Evolutionary conservation across 2,329 filamentous ascomycete genomes (phyloP).

Genomic region (Aspergillus glaucus): DNA sequence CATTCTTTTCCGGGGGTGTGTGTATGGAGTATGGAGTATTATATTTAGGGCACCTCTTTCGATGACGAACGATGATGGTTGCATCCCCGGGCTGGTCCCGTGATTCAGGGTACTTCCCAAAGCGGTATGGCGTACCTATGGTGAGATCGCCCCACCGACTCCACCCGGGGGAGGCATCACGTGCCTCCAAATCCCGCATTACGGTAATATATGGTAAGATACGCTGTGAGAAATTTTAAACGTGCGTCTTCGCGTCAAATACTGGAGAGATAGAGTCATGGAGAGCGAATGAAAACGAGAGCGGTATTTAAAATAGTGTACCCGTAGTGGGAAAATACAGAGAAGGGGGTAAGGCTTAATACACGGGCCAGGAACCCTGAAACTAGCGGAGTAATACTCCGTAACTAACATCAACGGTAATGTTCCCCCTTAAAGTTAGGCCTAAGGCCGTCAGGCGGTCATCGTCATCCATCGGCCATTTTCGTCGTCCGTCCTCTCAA

Average conservation of each 20-base stretch:
- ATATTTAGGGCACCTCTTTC: not conserved
- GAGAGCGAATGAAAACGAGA: too few relatives aligned
- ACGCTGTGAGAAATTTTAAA: not conserved
- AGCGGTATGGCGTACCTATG: not conserved
- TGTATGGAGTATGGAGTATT: too few relatives aligned
- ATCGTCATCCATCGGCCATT: slow-evolving; percentile 1
- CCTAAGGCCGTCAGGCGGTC: not conserved
- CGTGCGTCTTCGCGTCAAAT: not conserved
- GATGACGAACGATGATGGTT: too few relatives aligned
- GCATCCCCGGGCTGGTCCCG: not conserved
- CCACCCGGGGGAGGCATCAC: not conserved
- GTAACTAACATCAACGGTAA: not conserved
- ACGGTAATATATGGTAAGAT: not conserved
- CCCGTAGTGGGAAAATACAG: not conserved
- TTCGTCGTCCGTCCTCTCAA: slow-evolving; percentile 1
- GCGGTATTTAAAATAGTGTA: not conserved
- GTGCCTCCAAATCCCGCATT: not conserved
- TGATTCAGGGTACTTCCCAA: not conserved
- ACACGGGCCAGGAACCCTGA: not conserved
- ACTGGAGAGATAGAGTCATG: too few relatives aligned
- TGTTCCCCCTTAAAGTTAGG: not conserved
- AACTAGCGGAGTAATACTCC: not conserved
- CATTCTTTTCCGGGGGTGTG: not conserved
- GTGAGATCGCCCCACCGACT: not conserved
- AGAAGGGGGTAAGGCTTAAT: not conserved